phyloP scores from a whole-genome alignment of 1,284 basidiomycete species.

The Fomitopsis palustris region DNA sequence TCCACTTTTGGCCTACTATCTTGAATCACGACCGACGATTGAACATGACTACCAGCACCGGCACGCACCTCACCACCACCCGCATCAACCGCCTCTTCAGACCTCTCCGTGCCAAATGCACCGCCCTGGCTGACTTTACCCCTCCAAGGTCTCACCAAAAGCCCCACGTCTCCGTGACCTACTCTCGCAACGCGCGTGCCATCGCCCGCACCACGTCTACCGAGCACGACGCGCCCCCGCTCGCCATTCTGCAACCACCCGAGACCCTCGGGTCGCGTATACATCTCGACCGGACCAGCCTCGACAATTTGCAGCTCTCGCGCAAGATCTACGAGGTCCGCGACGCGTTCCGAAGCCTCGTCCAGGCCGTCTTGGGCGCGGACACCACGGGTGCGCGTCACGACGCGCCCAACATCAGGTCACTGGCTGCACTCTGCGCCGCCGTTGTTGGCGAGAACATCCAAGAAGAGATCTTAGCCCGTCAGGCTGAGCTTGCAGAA shows the following conservation, averaged over 20 bases:
- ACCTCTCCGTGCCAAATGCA: slow-evolving; percentile 51
- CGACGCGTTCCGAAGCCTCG: slow-evolving; percentile 50
- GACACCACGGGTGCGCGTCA: neutral
- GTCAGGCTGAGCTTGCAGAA: slow-evolving; percentile 19
- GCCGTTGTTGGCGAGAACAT: slow-evolving; percentile 44
- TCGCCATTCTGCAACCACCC: slow-evolving; percentile 38
- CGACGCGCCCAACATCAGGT: slow-evolving; percentile 7
- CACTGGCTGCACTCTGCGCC: slow-evolving; percentile 47
- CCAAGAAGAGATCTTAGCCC: slow-evolving; percentile 29
- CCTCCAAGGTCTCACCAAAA: slow-evolving; percentile 14
- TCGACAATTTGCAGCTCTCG: slow-evolving; percentile 40
- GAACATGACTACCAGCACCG: slow-evolving; percentile 2
- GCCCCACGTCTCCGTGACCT: slow-evolving; percentile 21
- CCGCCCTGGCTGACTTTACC: slow-evolving; percentile 30
- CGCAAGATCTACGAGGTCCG: slow-evolving; percentile 47
- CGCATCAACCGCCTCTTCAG: slow-evolving; percentile 50
- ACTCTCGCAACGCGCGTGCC: slow-evolving; percentile 14
- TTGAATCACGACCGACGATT: neutral
- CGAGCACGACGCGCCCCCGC: slow-evolving; percentile 28
- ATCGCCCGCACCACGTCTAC: neutral
- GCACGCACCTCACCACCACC: slow-evolving; percentile 34
- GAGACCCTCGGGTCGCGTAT: slow-evolving; percentile 31
- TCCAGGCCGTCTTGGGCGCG: slow-evolving; percentile 29
- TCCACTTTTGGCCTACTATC: neutral
- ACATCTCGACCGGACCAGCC: slow-evolving; percentile 33